Percentiles rank a stretch among this genome's conserved stretches.
Evolutionary conservation across 2,329 filamentous ascomycete genomes (phyloP).

Genomic region (Fusarium dimerum): DNA sequence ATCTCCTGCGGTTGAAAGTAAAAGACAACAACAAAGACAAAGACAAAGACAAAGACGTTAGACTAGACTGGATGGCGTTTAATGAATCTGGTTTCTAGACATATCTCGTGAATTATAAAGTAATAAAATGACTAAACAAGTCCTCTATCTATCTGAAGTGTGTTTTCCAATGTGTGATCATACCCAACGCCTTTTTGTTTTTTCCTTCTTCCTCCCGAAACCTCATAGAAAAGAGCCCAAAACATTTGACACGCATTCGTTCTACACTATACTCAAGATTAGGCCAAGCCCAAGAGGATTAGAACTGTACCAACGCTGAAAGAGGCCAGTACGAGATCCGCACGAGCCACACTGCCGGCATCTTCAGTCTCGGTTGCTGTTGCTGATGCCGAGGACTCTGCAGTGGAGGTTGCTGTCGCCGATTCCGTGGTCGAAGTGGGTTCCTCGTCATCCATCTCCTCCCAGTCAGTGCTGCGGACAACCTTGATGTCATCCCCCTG

Average conservation of each 20-base stretch:
- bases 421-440: constrained; percentile 14
- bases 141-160: too few relatives aligned
- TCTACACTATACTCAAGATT: constrained; percentile 8
- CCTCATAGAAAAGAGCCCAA: too few relatives aligned
- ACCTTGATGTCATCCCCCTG: constrained; percentile 49
- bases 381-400: background rate
- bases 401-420: constrained; percentile 10
- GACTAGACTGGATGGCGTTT: background rate
- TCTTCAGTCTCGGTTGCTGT: constrained; percentile 17
- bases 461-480: constrained; percentile 36
- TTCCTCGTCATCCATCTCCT: constrained; percentile 12
- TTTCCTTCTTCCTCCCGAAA: too few relatives aligned
- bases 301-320: constrained; percentile 23
- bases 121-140: too few relatives aligned
- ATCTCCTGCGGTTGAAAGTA: too few relatives aligned
- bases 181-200: too few relatives aligned
- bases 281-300: constrained; percentile 20
- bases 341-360: constrained; percentile 16
- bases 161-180: too few relatives aligned
- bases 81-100: too few relatives aligned
- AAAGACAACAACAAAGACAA: background rate
- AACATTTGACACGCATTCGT: too few relatives aligned
- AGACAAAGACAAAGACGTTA: constrained; percentile 2
- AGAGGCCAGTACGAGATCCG: constrained; percentile 20
- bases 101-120: too few relatives aligned